These are phyloP conservation scores for Curvularia sp. DNA, from an alignment of 2,329 filamentous ascomycete species.

Conservation along the genomic window DNA sequence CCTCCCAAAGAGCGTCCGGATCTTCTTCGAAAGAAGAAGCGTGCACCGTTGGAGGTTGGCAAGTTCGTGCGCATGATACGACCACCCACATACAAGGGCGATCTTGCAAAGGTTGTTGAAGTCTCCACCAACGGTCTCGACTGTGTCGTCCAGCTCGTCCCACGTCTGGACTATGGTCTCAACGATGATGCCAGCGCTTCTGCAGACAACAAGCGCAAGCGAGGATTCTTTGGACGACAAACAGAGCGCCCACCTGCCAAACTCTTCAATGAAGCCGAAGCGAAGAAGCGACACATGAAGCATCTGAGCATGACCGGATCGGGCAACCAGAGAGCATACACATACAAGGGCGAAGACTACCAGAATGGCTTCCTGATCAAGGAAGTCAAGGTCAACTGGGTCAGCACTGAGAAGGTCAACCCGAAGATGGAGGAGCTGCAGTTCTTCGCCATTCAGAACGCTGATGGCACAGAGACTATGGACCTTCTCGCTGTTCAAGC, in stretches of 20 bases:
- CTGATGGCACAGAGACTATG: slow-evolving; percentile 92
- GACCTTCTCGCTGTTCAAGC: slow-evolving; percentile 90
- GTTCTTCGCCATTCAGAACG: slow-evolving; percentile 85
- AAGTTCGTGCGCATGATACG: slow-evolving; percentile 90
- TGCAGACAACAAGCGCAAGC: slow-evolving; percentile 75
- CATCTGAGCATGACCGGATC: slow-evolving; percentile 62
- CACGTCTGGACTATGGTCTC: slow-evolving; percentile 87
- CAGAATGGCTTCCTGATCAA: slow-evolving; percentile 93
- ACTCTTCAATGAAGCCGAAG: slow-evolving; percentile 91
- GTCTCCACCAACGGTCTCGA: slow-evolving; percentile 93
- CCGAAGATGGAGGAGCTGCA: slow-evolving; percentile 94
- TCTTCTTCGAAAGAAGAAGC: slow-evolving; percentile 87
- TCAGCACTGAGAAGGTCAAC: slow-evolving; percentile 88
- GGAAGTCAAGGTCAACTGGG: slow-evolving; percentile 86
- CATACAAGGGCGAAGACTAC: slow-evolving; percentile 87
- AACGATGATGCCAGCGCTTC: slow-evolving; percentile 75
- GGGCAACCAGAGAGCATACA: slow-evolving; percentile 73
- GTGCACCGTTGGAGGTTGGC: slow-evolving; percentile 77
- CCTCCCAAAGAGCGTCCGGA: slow-evolving; percentile 98
- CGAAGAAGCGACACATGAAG: slow-evolving; percentile 81
- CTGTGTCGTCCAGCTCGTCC: slow-evolving; percentile 85
- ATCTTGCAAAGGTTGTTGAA: slow-evolving; percentile 90
- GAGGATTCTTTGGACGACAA: slow-evolving; percentile 57
- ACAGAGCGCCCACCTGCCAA: slow-evolving; percentile 82
- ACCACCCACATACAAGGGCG: slow-evolving; percentile 80